phyloP scores from a whole-genome alignment of 2,329 filamentous ascomycete species.

The Cercospora janseana region DNA sequence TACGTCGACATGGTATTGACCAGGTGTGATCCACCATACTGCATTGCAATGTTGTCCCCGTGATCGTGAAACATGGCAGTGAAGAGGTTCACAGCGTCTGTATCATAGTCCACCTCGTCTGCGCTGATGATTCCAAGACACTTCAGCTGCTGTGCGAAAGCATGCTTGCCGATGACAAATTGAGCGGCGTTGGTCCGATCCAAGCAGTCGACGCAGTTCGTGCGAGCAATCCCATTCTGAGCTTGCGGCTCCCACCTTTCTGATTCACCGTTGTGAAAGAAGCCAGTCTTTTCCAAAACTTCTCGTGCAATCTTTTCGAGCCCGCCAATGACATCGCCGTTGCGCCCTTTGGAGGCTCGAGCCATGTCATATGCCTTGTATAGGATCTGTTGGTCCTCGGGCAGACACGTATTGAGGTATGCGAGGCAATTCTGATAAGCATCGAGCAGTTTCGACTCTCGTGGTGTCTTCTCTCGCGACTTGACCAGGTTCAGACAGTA shows the following conservation, averaged over 20 bases:
- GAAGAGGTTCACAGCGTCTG: conserved; percentile 91
- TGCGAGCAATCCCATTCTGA: conserved; percentile 89
- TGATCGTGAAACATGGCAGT: conserved; percentile 97
- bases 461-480: conserved; percentile 76
- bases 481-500: conserved; percentile 91
- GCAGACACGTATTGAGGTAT: conserved; percentile 93
- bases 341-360: conserved; percentile 81
- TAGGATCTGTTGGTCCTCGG: conserved; percentile 77
- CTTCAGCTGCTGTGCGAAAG: conserved; percentile 86
- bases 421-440: conserved; percentile 85
- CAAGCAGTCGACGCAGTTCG: conserved; percentile 96
- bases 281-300: conserved; percentile 79
- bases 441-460: conserved; percentile 84
- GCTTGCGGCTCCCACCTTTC: conserved; percentile 63
- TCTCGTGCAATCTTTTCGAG: conserved; percentile 87
- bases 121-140: conserved; percentile 82
- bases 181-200: conserved; percentile 97
- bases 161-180: conserved; percentile 94
- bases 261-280: conserved; percentile 89
- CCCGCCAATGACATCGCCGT: conserved; percentile 90
- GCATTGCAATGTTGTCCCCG: conserved; percentile 94
- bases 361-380: conserved; percentile 99
- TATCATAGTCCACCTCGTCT: conserved; percentile 83
- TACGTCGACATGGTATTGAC: conserved; percentile 99
- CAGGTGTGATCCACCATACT: conserved; percentile 94